Conservation (phyloP, 495 filamentous ascomycete species). For the Trichocladium uniseriatum region DNA sequence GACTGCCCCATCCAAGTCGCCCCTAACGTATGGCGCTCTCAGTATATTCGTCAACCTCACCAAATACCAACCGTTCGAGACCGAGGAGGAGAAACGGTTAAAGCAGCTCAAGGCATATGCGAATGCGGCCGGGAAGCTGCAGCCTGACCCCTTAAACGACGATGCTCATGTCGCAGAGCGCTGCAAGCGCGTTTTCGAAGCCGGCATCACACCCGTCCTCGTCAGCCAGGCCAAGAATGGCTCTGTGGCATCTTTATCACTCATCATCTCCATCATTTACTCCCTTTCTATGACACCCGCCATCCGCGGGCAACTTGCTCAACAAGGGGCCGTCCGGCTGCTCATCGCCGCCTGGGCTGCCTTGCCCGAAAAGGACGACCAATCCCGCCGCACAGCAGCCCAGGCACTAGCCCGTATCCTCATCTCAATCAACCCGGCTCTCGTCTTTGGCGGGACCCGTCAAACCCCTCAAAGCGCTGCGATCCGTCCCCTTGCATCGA, state of each 20-base stretch:
- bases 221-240: slow-evolving; percentile 58
- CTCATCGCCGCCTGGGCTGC: slow-evolving; percentile 58
- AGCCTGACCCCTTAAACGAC: slow-evolving; percentile 59
- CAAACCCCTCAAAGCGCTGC: slow-evolving; percentile 63
- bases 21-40: slow-evolving; percentile 73
- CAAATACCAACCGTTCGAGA: slow-evolving; percentile 62
- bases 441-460: slow-evolving; percentile 71
- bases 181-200: slow-evolving; percentile 66
- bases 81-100: slow-evolving; percentile 88
- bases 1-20: slow-evolving; percentile 51
- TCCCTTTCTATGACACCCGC: slow-evolving; percentile 62
- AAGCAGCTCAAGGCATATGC: slow-evolving; percentile 87
- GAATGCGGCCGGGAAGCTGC: slow-evolving; percentile 58
- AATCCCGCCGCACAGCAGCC: slow-evolving; percentile 54
- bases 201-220: slow-evolving; percentile 63
- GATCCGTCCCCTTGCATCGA: slow-evolving; percentile 65
- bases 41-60: slow-evolving; percentile 79
- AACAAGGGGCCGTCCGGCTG: slow-evolving; percentile 84
- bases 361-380: slow-evolving; percentile 42
- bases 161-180: slow-evolving; percentile 66
- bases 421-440: slow-evolving; percentile 76
- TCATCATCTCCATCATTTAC: slow-evolving; percentile 66
- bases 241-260: slow-evolving; percentile 53
- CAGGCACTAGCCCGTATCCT: slow-evolving; percentile 88
- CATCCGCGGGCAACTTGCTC: slow-evolving; percentile 68